phyloP scores from a whole-genome alignment of 2,329 filamentous ascomycete genomes.

The Fusarium illudens region DNA sequence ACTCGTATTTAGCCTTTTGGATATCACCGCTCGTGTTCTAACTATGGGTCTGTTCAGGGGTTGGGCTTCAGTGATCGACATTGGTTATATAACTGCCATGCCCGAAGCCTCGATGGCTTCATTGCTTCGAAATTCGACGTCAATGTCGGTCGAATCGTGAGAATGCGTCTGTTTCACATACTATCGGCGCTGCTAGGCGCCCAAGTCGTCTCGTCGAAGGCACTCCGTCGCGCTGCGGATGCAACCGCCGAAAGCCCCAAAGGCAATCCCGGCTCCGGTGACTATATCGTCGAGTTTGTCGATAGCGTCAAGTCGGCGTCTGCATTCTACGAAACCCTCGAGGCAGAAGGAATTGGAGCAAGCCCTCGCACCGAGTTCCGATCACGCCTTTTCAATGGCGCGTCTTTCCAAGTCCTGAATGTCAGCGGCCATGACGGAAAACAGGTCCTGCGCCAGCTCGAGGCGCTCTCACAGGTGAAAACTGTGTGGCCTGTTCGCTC shows the following conservation, averaged over 20 bases:
- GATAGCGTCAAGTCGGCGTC: not conserved
- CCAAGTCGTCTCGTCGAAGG: not conserved
- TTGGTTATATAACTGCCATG: not conserved
- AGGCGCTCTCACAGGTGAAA: not conserved
- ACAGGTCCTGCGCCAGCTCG: not conserved
- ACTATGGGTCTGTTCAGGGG: not conserved
- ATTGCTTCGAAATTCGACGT: not conserved
- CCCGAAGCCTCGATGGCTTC: rapidly evolving
- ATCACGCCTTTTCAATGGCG: not conserved
- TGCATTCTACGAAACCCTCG: not conserved
- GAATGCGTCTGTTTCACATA: not conserved
- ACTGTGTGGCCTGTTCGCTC: not conserved
- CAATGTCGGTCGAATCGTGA: not conserved
- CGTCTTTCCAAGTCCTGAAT: not conserved
- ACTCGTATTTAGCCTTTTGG: not conserved
- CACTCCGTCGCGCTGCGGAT: not conserved
- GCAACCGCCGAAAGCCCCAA: not conserved
- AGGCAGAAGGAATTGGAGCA: not conserved
- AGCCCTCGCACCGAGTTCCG: not conserved
- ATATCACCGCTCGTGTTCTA: not conserved
- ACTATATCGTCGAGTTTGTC: not conserved
- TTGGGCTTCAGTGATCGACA: not conserved
- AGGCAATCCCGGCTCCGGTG: not conserved
- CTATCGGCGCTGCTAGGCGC: not conserved
- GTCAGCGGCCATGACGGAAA: not conserved